These are phyloP conservation scores for Chlorella vulgaris DNA, from an alignment of 139 green algal species.

Conservation along the genomic window DNA sequence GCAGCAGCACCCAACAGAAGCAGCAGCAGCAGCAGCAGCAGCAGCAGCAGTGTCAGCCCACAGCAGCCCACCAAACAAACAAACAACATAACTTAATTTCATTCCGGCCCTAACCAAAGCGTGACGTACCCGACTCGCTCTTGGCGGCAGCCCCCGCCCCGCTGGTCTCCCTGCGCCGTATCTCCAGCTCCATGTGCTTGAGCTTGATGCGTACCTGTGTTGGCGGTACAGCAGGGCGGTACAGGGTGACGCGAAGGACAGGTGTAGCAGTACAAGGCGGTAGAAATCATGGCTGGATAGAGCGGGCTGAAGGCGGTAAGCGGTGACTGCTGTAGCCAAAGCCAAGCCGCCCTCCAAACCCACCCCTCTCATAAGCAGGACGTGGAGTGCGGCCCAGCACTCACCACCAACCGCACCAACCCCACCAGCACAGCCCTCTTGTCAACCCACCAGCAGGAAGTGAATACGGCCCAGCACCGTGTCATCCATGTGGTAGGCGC, in stretches of 20 bases:
- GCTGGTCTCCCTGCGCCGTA: slow-evolving; percentile 91
- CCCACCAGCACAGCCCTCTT: neutral
- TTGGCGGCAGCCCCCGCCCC: slow-evolving; percentile 82
- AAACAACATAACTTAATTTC: no score
- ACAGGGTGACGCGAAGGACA: neutral
- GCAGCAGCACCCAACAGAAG: neutral
- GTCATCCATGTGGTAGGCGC: slow-evolving; percentile 89
- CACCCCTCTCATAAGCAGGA: slow-evolving; percentile 92
- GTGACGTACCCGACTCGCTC: slow-evolving; percentile 64
- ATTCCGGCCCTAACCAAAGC: no score
- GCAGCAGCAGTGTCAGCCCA: no score
- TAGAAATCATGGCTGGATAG: no score
- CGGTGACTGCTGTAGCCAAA: no score
- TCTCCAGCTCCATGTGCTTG: slow-evolving; percentile 99
- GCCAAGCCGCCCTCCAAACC: no score
- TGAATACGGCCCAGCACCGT: slow-evolving; percentile 96
- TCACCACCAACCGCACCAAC: no score
- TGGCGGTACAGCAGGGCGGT: no score
- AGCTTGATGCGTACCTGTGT: slow-evolving; percentile 92
- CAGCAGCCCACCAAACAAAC: no score
- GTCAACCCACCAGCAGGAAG: slow-evolving; percentile 86
- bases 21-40: neutral
- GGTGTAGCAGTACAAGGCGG: no score
- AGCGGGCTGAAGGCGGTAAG: no score
- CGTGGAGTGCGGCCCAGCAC: slow-evolving; percentile 96